Base-by-base conservation (phyloP, 2,329 filamentous ascomycete species). In the Colletotrichum nymphaeae region DNA sequence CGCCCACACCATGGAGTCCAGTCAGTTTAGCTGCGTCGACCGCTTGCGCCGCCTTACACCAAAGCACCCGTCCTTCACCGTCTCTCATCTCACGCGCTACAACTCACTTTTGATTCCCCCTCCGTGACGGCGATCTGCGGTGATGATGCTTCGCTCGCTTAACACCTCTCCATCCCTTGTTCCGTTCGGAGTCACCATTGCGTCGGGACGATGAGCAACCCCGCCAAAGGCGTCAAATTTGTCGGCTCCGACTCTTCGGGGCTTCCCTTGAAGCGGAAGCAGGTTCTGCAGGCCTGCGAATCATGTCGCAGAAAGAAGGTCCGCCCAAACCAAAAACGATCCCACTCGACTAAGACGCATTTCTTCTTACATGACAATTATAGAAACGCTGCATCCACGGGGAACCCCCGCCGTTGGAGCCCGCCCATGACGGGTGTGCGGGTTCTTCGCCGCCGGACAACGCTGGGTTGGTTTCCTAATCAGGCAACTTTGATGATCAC, bases 221-320 rank as follows among this genome's bases (percentile, higher is more conserved):
- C 65, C 19, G 59, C 58, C 32, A 77, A 73, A 70, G 74, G 81
- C 68, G 88, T 91, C 79, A 89, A 87, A 77, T 91, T 91, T 78
- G 86, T 91, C 70, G 88, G 85, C 66, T 87, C 88, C 14, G 88
- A 91, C 79, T 83, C 83, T 6, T 83, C 83, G 28, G 89, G 88
- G 22, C 80, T 90, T 71, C 89, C 89, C 5, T 82, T 89, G 67
- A 92, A 92, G 81, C 83, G 89, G 63, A 89, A 89, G 75, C 90
- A 91, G 77, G 88, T 90, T 26, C 85, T 86, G 70, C 88, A 90
- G 35, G 90, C 90, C 5, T 92, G 90, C 74, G 82, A 84, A 0
- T 80, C 83, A 2, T 92, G 90, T 75, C 86, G 89, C 5, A 86
- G 85, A 62, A 87, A 87, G 74, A 91, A 91, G 84, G 87, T 88